Evolutionary conservation across 148 eudicot genomes (phyloP), one percentile per base, ranked within the genome.

Genomic region (Vaccinium darrowii): DNA sequence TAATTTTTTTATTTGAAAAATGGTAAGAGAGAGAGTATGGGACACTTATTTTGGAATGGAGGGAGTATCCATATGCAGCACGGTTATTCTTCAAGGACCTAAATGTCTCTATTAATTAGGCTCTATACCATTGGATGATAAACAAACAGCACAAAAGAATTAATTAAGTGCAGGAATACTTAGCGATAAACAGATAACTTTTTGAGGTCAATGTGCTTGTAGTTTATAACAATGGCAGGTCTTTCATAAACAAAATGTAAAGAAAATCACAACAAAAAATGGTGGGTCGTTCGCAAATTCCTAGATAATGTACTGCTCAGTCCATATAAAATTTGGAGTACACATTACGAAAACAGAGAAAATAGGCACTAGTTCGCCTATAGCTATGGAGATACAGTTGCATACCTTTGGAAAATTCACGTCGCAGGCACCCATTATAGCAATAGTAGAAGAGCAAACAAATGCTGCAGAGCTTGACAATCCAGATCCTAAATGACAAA

Each of bases 391-490:
- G 60, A 67, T 39, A 72, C 11, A 54, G 13, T 25, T 21, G 10
- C n/a, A 9, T 89, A 94, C 99, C 99, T 97, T 97, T 23, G 98
- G 94, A 43, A 93, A 87, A 88, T 87, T 91, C 82, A 90, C 91
- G 60, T 91, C 96, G 74, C 88, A 88, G 27, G 93, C 94, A 86
- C 94, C 98, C 98, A 97, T 95, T 91, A 95, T 91, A 71, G 94
- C 98, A 76, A 97, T 97, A 23, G 98, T 95, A 25, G 99, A 91
- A 75, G 98, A 95, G 88, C 99, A 97, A 85, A 97, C 99, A 88
- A 97, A 93, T 73, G 99, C 99, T 30, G 99, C 96, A 60, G 99
- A 97, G 87, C 99, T 97, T 73, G 99, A 97, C 78, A 97, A 85
- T 72, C 99, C 99, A 85, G 99, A 97, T 74, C 98, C 99, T 95